Evolutionary conservation across 495 filamentous ascomycete genomes (phyloP).

Genomic region (Neurospora cerealis): DNA sequence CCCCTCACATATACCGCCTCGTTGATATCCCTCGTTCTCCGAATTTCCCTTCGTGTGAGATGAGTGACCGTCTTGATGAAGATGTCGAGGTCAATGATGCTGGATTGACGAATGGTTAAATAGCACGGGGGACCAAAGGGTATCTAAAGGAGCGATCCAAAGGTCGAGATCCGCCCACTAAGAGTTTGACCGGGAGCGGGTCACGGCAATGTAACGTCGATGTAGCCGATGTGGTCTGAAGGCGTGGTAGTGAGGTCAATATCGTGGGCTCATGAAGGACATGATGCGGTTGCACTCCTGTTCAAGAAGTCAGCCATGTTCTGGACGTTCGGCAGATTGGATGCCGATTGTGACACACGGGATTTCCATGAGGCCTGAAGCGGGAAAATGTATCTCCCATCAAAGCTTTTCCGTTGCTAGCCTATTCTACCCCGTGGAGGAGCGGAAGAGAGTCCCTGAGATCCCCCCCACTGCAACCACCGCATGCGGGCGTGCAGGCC

Average conservation of each 20-base stretch:
- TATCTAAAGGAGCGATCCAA: not conserved
- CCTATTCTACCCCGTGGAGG: not conserved
- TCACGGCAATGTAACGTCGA: not conserved
- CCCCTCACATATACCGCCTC: not conserved
- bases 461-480: not conserved
- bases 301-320: not conserved
- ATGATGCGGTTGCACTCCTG: not conserved
- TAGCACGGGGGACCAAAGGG: not conserved
- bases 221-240: not conserved
- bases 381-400: not conserved
- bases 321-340: not conserved
- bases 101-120: too few relatives aligned
- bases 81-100: not conserved
- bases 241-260: not conserved
- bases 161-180: not conserved
- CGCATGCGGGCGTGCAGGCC: not conserved
- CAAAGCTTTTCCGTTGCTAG: not conserved
- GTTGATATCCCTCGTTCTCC: not conserved
- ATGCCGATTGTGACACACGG: not conserved
- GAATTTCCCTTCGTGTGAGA: not conserved
- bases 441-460: not conserved
- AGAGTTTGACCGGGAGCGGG: not conserved
- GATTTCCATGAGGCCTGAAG: not conserved
- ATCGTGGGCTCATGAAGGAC: not conserved
- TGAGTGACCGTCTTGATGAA: not conserved